Percentiles rank a stretch among this genome's conserved stretches.
Evolutionary conservation across 1,284 basidiomycete genomes (phyloP).

Genomic region (Irpex lacteus): DNA sequence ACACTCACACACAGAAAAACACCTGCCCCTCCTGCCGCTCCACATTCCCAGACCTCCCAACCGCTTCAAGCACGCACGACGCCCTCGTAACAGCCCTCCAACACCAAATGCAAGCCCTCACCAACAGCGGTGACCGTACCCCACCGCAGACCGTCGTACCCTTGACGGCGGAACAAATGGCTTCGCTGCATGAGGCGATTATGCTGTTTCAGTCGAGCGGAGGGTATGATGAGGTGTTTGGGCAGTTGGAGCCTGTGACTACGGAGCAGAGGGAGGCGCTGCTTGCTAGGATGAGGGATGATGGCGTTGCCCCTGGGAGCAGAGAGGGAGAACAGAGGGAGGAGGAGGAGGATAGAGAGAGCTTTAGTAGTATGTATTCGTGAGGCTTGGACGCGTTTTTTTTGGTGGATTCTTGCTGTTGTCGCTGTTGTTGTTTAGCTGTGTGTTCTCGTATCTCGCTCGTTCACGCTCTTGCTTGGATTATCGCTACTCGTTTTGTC

Average conservation of each 20-base stretch:
- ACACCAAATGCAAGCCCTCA: not conserved
- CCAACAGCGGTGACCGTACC: not conserved
- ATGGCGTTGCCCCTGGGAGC: too few species aligned
- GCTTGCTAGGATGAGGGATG: too few species aligned
- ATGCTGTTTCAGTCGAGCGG: slow-evolving; percentile 4
- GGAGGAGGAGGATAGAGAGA: slow-evolving; percentile 15
- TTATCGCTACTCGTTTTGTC: too few species aligned
- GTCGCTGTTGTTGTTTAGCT: too few species aligned
- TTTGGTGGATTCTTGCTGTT: too few species aligned
- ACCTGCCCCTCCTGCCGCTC: not conserved
- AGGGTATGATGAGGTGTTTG: not conserved
- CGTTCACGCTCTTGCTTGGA: too few species aligned
- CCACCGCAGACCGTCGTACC: not conserved
- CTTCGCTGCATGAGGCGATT: slow-evolving; percentile 9
- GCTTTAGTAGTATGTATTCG: not conserved
- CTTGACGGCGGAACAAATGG: slow-evolving; percentile 9
- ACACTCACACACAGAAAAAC: not conserved
- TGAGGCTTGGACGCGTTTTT: not conserved
- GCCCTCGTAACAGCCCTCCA: not conserved
- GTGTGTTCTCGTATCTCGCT: too few species aligned
- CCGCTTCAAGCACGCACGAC: not conserved
- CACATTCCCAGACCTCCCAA: not conserved
- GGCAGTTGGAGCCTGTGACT: too few species aligned
- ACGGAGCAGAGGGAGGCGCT: too few species aligned
- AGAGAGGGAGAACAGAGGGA: slow-evolving; percentile 3